phyloP scores from a whole-genome alignment of 495 filamentous ascomycete species.

The Penicillium soppii region DNA sequence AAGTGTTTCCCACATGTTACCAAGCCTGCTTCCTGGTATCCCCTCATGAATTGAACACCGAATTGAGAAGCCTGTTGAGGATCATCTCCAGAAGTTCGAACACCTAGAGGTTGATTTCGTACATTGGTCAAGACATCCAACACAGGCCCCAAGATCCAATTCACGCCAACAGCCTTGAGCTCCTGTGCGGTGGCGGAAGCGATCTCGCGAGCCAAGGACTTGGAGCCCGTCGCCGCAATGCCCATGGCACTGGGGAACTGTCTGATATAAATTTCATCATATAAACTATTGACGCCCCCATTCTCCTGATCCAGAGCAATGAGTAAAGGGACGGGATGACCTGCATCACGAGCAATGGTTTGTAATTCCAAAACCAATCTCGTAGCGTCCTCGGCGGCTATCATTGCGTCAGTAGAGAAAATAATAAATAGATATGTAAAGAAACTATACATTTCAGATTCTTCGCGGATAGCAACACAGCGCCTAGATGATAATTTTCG shows the following conservation, averaged over 20 bases:
- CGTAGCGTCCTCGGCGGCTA: slow-evolving; percentile 82
- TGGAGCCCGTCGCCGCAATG: slow-evolving; percentile 78
- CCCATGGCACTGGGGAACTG: slow-evolving; percentile 94
- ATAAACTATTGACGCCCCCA: slow-evolving; percentile 91
- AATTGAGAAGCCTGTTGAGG: slow-evolving; percentile 88
- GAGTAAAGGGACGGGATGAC: slow-evolving; percentile 77
- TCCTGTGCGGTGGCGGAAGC: slow-evolving; percentile 86
- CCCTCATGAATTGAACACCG: slow-evolving; percentile 82
- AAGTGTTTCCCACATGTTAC: slow-evolving; percentile 91
- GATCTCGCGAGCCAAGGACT: slow-evolving; percentile 73
- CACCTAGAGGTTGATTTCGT: slow-evolving; percentile 80
- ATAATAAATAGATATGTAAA: background rate
- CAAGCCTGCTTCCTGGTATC: slow-evolving; percentile 81
- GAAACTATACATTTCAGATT: slow-evolving; percentile 75
- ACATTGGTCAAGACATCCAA: slow-evolving; percentile 90
- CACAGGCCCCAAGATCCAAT: slow-evolving; percentile 86
- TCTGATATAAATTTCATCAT: slow-evolving; percentile 85
- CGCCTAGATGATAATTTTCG: slow-evolving; percentile 78
- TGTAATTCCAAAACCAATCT: slow-evolving; percentile 80
- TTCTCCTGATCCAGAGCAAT: slow-evolving; percentile 92
- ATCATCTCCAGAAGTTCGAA: slow-evolving; percentile 80
- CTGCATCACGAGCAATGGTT: slow-evolving; percentile 80
- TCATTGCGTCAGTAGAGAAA: slow-evolving; percentile 25
- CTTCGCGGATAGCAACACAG: slow-evolving; percentile 83
- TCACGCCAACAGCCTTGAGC: slow-evolving; percentile 81